Percentiles rank a stretch among this genome's conserved stretches.
phyloP scores from a whole-genome alignment of 2,329 filamentous ascomycete genomes.

The Hypoxylon sp. region DNA sequence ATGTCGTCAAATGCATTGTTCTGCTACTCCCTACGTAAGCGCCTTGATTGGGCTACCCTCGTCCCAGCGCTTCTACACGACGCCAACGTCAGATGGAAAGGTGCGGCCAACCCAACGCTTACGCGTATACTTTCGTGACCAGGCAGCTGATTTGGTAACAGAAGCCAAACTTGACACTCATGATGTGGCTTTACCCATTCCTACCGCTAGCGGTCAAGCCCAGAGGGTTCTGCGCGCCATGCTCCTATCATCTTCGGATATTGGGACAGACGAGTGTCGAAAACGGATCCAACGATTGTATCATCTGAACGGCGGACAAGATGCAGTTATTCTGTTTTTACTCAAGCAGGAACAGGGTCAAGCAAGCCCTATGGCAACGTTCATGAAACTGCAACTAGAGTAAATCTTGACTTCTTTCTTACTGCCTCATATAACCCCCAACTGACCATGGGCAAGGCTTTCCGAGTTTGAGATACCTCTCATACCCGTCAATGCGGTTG shows the following conservation, averaged over 20 bases:
- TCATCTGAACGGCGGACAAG: conserved; percentile 51
- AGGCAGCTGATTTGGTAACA: conserved; percentile 48
- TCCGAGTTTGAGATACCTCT: conserved; percentile 50
- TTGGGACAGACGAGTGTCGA: conserved; percentile 42
- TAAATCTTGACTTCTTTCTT: conserved; percentile 42
- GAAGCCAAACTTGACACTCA: conserved; percentile 54
- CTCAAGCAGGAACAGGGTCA: conserved; percentile 45
- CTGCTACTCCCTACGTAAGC: conserved; percentile 45
- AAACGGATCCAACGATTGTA: conserved; percentile 53
- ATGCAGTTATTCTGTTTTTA: conserved; percentile 57
- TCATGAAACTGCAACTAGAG: conserved; percentile 57
- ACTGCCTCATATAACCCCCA: no score
- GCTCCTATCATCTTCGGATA: conserved; percentile 52
- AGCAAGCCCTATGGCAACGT: conserved; percentile 44
- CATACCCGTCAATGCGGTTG: conserved; percentile 52
- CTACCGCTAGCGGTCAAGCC: conserved; percentile 12
- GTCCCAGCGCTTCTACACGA: conserved; percentile 37
- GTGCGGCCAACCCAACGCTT: conserved; percentile 30
- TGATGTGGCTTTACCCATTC: conserved; percentile 55
- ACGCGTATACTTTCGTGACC: no score
- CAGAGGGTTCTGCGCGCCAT: conserved; percentile 49
- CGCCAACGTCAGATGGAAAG: conserved; percentile 42
- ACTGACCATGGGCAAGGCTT: no score
- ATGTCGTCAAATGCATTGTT: conserved; percentile 41
- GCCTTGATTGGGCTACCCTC: conserved; percentile 43